A percentile compares a stretch with the other conserved stretches of the same genome.
Conservation (phyloP, 139 green algal species). For the Protoeuglena noctilucae region DNA sequence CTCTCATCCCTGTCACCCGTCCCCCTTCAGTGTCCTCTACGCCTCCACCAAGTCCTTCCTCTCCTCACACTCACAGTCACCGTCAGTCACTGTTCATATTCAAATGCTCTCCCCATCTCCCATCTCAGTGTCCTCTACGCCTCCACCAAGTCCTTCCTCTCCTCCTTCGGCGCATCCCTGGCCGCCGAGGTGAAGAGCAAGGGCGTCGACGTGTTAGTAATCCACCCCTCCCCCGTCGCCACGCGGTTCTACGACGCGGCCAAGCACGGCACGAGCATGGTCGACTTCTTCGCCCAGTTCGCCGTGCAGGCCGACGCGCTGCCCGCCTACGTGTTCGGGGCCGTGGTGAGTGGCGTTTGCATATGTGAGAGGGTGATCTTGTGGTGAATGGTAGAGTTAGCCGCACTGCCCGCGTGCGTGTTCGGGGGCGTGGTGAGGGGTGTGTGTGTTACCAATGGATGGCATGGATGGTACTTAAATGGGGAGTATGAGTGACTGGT, state of each 20-base stretch:
- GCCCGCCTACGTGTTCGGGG: conserved; percentile 62
- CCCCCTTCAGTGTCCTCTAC: conserved; percentile 39
- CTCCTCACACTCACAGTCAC: conserved; percentile 24
- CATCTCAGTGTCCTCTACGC: conserved; percentile 46
- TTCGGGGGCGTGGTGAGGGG: no score
- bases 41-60: conserved; percentile 75
- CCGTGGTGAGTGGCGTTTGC: no score
- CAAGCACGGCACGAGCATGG: conserved; percentile 60
- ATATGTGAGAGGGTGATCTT: no score
- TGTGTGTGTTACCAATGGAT: no score
- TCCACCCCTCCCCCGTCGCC: conserved; percentile 84
- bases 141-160: conserved; percentile 74
- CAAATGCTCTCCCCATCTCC: neutral
- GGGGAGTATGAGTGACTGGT: no score
- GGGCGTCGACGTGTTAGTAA: conserved; percentile 84
- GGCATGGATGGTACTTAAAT: no score
- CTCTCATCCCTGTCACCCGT: neutral
- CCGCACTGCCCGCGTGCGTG: no score
- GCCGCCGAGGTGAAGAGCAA: conserved; percentile 62
- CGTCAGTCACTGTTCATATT: neutral
- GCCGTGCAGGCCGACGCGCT: conserved; percentile 61
- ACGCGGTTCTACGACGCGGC: conserved; percentile 60
- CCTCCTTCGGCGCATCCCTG: conserved; percentile 68
- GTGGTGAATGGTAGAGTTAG: no score
- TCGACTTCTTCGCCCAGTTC: conserved; percentile 86